These are phyloP conservation scores for Plectosphaerella sp. DNA, from an alignment of 2,329 filamentous ascomycete species.

Conservation along the genomic window DNA sequence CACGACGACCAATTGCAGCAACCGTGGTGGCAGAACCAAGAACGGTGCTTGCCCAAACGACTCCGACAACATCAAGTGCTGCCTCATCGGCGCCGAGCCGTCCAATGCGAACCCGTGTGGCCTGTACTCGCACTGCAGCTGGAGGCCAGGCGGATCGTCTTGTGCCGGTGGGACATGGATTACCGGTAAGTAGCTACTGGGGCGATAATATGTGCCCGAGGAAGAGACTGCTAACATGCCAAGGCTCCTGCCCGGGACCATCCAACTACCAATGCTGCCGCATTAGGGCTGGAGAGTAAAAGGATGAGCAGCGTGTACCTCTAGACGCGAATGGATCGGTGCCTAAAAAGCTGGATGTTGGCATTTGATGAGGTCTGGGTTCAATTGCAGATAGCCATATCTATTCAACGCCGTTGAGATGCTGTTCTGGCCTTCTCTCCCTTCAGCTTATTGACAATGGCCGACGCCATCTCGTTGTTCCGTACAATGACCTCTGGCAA, in stretches of 20 bases:
- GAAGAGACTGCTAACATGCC: not conserved
- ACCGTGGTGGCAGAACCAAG: not conserved
- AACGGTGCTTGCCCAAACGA: constrained; percentile 4
- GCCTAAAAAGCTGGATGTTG: too few species aligned
- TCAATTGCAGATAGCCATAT: not conserved
- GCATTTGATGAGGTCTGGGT: too few species aligned
- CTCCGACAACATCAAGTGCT: constrained; percentile 5
- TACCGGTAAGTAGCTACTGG: not conserved
- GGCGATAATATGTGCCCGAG: too few species aligned
- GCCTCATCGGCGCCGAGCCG: not conserved
- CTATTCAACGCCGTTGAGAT: not conserved
- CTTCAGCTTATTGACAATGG: not conserved
- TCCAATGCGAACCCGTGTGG: not conserved
- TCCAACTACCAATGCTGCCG: constrained; percentile 5
- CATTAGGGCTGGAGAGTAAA: too few species aligned
- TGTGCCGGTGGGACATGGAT: not conserved
- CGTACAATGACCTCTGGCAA: not conserved
- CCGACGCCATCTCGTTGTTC: not conserved
- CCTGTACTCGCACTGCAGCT: constrained; percentile 1
- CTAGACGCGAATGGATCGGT: too few species aligned
- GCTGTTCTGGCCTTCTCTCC: not conserved
- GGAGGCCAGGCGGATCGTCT: not conserved
- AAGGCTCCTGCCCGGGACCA: constrained; percentile 3
- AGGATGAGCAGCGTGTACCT: too few species aligned
- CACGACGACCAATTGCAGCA: constrained; percentile 2